Evolutionary conservation across 2,329 filamentous ascomycete genomes (phyloP).

Genomic region (Aureobasidium sp.): DNA sequence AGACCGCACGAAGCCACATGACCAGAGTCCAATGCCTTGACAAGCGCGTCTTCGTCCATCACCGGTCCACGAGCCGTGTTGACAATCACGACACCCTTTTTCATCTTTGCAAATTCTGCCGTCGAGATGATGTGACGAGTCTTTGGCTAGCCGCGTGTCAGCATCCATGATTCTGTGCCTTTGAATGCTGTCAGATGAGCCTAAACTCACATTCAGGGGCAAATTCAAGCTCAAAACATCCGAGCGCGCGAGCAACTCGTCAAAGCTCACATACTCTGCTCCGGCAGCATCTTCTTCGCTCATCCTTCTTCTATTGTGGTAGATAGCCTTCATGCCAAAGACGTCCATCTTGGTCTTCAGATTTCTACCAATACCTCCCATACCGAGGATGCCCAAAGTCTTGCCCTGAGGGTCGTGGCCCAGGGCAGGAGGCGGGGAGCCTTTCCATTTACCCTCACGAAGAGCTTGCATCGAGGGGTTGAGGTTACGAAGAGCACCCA

Average conservation of each 20-base stretch:
- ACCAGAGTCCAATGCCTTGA: constrained; percentile 62
- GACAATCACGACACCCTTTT: constrained; percentile 66
- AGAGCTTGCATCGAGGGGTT: constrained; percentile 59
- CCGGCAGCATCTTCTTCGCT: constrained; percentile 48
- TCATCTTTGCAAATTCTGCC: constrained; percentile 68
- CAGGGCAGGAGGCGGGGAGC: constrained; percentile 46
- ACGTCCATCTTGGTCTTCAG: constrained; percentile 65
- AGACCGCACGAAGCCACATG: constrained; percentile 65
- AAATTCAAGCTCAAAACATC: constrained; percentile 77
- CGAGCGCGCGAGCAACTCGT: constrained; percentile 60
- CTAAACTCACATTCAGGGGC: constrained; percentile 63
- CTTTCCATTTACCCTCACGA: constrained; percentile 62
- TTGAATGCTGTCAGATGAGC: background rate
- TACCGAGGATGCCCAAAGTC: constrained; percentile 71
- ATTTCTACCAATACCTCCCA: constrained; percentile 79
- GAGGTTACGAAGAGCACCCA: constrained; percentile 72
- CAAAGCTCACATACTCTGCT: constrained; percentile 64
- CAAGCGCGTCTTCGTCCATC: constrained; percentile 74
- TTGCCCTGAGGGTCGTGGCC: constrained; percentile 77
- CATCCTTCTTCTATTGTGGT: constrained; percentile 64
- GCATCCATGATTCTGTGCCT: background rate
- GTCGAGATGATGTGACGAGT: constrained; percentile 71
- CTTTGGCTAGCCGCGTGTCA: constrained; percentile 27
- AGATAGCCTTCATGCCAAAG: constrained; percentile 70
- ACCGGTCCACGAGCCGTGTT: constrained; percentile 80